Conservation (phyloP, 441 rosid species). For the Erysimum cheiri region DNA sequence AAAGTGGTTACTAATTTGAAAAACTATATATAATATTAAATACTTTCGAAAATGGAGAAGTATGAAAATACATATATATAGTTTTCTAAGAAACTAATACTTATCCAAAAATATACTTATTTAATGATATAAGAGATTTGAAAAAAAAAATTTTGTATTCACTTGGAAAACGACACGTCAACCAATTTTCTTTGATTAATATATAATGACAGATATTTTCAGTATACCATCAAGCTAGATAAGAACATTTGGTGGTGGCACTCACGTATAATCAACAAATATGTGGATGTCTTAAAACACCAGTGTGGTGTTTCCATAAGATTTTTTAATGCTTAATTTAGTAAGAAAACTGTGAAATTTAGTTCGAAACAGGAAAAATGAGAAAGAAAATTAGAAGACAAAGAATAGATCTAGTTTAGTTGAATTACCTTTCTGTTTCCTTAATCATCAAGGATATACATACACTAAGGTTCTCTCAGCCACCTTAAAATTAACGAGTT, state of each 20-base stretch:
- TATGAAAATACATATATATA: not conserved
- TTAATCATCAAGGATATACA: not conserved
- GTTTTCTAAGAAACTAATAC: not conserved
- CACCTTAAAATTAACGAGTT: not conserved
- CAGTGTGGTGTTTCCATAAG: not conserved
- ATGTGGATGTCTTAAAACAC: not conserved
- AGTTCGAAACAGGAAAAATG: not conserved
- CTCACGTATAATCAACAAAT: not conserved
- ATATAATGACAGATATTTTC: not conserved
- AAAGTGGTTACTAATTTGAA: not conserved
- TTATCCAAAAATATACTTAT: not conserved
- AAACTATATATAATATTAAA: not conserved
- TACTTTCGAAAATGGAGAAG: not conserved
- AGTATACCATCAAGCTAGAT: not conserved
- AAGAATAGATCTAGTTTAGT: not conserved
- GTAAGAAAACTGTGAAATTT: not conserved
- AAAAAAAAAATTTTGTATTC: not conserved
- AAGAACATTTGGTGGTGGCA: not conserved
- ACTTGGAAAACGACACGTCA: constrained; percentile 2
- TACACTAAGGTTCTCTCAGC: not conserved
- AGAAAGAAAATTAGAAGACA: not conserved
- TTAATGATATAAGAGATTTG: not conserved
- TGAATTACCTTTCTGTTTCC: not conserved
- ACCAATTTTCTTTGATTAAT: not conserved
- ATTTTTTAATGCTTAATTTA: not conserved